These are phyloP conservation scores for Pythium oligandrum DNA, from an alignment of 352 stramenopile species.

Conservation along the genomic window DNA sequence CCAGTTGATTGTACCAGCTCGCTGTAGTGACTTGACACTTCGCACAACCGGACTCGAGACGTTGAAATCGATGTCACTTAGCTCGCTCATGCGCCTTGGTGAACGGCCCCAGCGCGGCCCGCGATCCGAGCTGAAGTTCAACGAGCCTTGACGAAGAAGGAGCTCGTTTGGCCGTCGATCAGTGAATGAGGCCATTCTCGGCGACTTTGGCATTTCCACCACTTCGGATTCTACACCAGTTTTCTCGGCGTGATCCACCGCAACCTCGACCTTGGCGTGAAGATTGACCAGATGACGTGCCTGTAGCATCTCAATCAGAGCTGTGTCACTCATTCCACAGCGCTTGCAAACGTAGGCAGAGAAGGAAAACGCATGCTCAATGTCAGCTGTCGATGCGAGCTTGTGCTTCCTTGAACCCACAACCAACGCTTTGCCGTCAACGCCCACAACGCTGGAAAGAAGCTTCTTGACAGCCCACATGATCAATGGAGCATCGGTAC, in stretches of 20 bases:
- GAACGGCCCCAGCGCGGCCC: constrained; percentile 26
- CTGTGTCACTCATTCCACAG: constrained; percentile 75
- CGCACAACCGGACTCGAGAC: constrained; percentile 13
- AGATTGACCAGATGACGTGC: constrained; percentile 74
- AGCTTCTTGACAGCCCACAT: constrained; percentile 59
- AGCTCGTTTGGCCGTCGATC: background rate
- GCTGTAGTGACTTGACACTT: constrained; percentile 22
- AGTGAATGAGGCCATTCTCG: constrained; percentile 19
- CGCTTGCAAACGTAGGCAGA: constrained; percentile 81
- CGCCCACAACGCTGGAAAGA: background rate
- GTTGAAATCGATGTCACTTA: constrained; percentile 26
- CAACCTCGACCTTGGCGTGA: constrained; percentile 52
- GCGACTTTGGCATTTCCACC: constrained; percentile 13
- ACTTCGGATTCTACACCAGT: constrained; percentile 10
- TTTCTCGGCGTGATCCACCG: background rate
- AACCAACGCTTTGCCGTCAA: constrained; percentile 5
- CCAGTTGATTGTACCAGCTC: constrained; percentile 45
- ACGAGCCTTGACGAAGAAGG: constrained; percentile 8
- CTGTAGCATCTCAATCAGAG: constrained; percentile 83
- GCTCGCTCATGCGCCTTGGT: constrained; percentile 58
- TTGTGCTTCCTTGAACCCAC: constrained; percentile 13
- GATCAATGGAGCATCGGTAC: constrained; percentile 51
- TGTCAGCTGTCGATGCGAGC: constrained; percentile 60
- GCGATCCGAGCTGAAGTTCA: constrained; percentile 4
- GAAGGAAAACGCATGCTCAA: constrained; percentile 83